A percentile compares a stretch with the other conserved stretches of the same genome.
These are phyloP conservation scores for Postia placenta DNA, from an alignment of 768 basidiomycete genomes.

Conservation along the genomic window DNA sequence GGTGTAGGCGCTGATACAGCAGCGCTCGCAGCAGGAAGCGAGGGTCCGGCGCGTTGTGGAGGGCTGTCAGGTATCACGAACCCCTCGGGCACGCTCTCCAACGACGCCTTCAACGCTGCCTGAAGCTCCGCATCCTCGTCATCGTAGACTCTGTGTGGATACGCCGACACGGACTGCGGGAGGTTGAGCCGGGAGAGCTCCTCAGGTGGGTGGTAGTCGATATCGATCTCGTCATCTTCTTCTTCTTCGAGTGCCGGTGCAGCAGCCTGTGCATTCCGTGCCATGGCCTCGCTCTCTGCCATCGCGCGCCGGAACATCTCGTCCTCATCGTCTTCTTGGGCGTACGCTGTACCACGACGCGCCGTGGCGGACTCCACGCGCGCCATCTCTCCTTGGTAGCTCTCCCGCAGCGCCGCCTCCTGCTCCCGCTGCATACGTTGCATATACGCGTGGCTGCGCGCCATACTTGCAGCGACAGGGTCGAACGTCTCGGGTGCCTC, in stretches of 20 bases:
- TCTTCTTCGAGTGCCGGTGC: constrained; percentile 12
- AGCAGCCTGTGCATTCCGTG: constrained; percentile 24
- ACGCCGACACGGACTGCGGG: constrained; percentile 7
- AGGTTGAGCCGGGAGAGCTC: constrained; percentile 1
- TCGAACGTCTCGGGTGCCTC: constrained; percentile 32
- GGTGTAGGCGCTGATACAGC: not conserved
- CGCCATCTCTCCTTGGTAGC: constrained; percentile 33
- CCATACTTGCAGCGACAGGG: constrained; percentile 63
- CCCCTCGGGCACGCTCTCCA: constrained; percentile 56
- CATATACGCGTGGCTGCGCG: constrained; percentile 52
- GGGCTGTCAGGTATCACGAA: constrained; percentile 31
- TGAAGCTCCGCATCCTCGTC: constrained; percentile 87
- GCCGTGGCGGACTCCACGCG: constrained; percentile 10
- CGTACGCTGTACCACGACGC: constrained; percentile 3
- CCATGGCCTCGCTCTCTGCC: constrained; percentile 51
- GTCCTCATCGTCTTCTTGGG: constrained; percentile 45
- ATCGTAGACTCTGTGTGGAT: constrained; percentile 53
- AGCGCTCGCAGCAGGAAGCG: constrained; percentile 6
- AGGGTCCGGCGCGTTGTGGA: constrained; percentile 6
- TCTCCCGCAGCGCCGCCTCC: constrained; percentile 57
- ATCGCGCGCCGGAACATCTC: constrained; percentile 51
- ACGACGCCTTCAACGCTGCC: constrained; percentile 79
- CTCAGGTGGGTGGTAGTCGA: not conserved
- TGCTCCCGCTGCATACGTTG: constrained; percentile 62
- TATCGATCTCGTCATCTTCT: constrained; percentile 4